phyloP scores from a whole-genome alignment of 805 yeast genomes.

The Hanseniaspora valbyensis region DNA sequence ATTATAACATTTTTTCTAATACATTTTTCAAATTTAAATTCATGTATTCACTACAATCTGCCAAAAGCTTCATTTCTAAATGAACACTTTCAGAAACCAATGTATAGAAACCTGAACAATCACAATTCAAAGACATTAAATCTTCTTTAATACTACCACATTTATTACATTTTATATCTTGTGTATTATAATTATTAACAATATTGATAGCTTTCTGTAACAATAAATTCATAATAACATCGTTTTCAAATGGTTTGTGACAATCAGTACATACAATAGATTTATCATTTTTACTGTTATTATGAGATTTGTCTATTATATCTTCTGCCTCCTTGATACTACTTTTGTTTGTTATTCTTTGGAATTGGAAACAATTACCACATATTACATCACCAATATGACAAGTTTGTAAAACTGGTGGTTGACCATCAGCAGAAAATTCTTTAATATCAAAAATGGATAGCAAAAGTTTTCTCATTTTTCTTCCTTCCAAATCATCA shows the following conservation, averaged over 20 bases:
- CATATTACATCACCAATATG: slow-evolving; percentile 62
- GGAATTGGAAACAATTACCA: slow-evolving; percentile 55
- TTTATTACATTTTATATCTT: slow-evolving; percentile 71
- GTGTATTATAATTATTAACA: slow-evolving; percentile 54
- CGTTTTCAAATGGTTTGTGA: slow-evolving; percentile 48
- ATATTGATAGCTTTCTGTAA: slow-evolving; percentile 50
- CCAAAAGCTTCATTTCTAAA: neutral
- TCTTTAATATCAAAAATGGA: slow-evolving; percentile 70
- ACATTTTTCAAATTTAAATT: neutral
- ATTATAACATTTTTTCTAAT: slow-evolving; percentile 1
- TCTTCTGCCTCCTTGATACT: slow-evolving; percentile 76
- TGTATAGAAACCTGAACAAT: slow-evolving; percentile 60
- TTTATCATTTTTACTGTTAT: no score
- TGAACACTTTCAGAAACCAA: neutral
- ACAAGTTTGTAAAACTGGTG: slow-evolving; percentile 64
- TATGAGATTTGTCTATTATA: no score
- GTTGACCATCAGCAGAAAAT: slow-evolving; percentile 59
- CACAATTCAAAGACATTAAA: slow-evolving; percentile 62
- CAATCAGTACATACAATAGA: slow-evolving; percentile 60
- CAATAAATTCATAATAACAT: slow-evolving; percentile 67
- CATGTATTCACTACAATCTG: slow-evolving; percentile 8
- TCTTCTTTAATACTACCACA: slow-evolving; percentile 59
- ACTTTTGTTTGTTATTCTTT: slow-evolving; percentile 27
- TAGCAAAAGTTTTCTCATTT: slow-evolving; percentile 63
- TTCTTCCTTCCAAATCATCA: slow-evolving; percentile 59